These are phyloP conservation scores for Tetrahymena elliotti DNA, from an alignment of 73 alveolate species.

Conservation along the genomic window DNA sequence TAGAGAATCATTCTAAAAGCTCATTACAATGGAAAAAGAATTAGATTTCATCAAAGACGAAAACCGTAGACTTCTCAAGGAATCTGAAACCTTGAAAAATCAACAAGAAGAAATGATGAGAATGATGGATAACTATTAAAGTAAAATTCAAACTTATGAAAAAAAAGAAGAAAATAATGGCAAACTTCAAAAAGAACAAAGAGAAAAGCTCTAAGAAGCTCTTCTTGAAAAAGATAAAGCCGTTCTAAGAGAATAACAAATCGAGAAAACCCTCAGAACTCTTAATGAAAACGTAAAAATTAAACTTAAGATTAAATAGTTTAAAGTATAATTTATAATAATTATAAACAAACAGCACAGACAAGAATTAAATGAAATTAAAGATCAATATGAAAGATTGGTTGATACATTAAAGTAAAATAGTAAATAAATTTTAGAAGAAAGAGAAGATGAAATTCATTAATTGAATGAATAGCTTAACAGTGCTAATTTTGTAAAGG, in stretches of 20 bases:
- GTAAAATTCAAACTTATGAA: not conserved
- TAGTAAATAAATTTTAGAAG: not conserved
- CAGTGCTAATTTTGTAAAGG: not conserved
- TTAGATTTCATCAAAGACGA: not conserved
- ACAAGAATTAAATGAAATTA: not conserved
- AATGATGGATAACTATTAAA: not conserved
- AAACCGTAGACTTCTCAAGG: not conserved
- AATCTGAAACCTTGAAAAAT: not conserved
- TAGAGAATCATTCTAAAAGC: not conserved
- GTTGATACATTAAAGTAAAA: not conserved
- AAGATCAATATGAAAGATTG: not conserved
- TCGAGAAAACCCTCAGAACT: not conserved
- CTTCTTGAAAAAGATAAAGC: not conserved
- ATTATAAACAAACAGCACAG: not conserved
- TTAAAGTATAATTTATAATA: not conserved
- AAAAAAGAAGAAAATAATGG: not conserved
- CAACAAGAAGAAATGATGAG: not conserved
- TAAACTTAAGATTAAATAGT: no score
- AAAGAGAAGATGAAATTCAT: not conserved
- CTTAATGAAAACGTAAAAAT: not conserved
- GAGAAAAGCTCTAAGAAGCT: not conserved
- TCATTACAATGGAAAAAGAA: not conserved
- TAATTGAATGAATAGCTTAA: not conserved
- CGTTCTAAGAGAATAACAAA: not conserved
- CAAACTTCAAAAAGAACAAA: not conserved